Percentiles rank a stretch among this genome's conserved stretches.
Conservation (phyloP, 2,329 filamentous ascomycete species). For the Phialophora tarda region DNA sequence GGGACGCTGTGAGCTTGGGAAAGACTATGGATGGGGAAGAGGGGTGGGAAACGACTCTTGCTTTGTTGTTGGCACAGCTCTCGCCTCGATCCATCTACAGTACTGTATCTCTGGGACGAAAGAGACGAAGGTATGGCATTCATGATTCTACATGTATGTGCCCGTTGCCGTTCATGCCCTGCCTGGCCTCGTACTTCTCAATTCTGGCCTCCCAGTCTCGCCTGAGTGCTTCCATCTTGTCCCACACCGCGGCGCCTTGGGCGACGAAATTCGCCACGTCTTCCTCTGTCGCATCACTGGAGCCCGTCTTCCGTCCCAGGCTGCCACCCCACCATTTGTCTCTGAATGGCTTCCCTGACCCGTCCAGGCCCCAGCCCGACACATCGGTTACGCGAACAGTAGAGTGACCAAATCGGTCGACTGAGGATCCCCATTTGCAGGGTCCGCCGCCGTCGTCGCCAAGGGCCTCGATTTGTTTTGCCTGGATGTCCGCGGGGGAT, state of each 20-base stretch:
- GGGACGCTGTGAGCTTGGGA: slow-evolving; percentile 8
- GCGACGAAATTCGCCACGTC: slow-evolving; percentile 66
- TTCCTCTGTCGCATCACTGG: slow-evolving; percentile 65
- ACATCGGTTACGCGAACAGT: slow-evolving; percentile 77
- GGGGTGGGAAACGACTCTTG: not conserved
- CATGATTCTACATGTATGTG: slow-evolving; percentile 11
- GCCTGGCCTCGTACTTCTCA: slow-evolving; percentile 46
- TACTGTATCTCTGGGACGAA: not conserved
- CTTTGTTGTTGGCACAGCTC: not conserved
- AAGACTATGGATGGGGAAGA: not conserved
- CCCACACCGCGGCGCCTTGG: slow-evolving; percentile 67
- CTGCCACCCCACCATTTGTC: slow-evolving; percentile 51
- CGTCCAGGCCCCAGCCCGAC: slow-evolving; percentile 77
- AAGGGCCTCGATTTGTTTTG: slow-evolving; percentile 52
- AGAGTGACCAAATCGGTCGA: slow-evolving; percentile 60
- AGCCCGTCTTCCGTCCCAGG: slow-evolving; percentile 63
- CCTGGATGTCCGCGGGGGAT: slow-evolving; percentile 54
- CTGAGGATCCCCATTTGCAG: slow-evolving; percentile 85
- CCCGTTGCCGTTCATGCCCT: slow-evolving; percentile 15
- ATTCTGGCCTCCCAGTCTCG: slow-evolving; percentile 65
- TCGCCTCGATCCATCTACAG: no score
- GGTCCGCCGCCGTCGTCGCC: slow-evolving; percentile 67
- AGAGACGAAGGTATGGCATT: not conserved
- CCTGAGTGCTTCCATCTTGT: slow-evolving; percentile 73
- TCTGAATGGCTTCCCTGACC: slow-evolving; percentile 48